Percentiles rank a stretch among this genome's conserved stretches.
Conservation (phyloP, 2,329 filamentous ascomycete genomes). For the Trichoderma sp. region DNA sequence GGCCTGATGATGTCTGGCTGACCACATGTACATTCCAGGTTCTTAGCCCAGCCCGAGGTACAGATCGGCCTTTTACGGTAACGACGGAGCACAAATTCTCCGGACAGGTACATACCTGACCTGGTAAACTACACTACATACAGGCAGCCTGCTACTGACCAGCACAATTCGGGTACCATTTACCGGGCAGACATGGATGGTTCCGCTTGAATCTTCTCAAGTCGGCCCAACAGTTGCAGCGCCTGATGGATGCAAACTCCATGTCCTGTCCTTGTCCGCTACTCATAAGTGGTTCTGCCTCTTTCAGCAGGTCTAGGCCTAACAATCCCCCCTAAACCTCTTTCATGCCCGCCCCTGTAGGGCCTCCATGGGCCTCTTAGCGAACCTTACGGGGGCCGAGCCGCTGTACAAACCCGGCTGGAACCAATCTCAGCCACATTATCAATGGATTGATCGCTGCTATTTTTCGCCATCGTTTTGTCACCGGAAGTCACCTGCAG, state of each 20-base stretch:
- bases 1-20: background rate
- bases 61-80: background rate
- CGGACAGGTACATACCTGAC: background rate
- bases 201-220: background rate
- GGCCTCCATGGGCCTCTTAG: background rate
- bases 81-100: background rate
- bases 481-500: slow-evolving; percentile 1
- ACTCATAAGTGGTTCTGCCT: background rate
- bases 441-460: background rate
- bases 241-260: background rate
- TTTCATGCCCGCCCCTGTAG: background rate
- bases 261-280: background rate
- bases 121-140: background rate
- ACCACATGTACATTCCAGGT: background rate
- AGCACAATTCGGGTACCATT: background rate
- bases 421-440: slow-evolving; percentile 12
- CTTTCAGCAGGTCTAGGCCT: slow-evolving; percentile 11
- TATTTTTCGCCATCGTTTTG: background rate
- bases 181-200: background rate
- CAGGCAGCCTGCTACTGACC: background rate
- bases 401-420: slow-evolving; percentile 7
- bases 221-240: background rate
- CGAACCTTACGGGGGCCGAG: slow-evolving; percentile 20
- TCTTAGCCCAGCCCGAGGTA: background rate
- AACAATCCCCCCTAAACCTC: background rate